Evolutionary conservation across 306 rosid genomes (phyloP).

Genomic region (Prunus armeniaca): DNA sequence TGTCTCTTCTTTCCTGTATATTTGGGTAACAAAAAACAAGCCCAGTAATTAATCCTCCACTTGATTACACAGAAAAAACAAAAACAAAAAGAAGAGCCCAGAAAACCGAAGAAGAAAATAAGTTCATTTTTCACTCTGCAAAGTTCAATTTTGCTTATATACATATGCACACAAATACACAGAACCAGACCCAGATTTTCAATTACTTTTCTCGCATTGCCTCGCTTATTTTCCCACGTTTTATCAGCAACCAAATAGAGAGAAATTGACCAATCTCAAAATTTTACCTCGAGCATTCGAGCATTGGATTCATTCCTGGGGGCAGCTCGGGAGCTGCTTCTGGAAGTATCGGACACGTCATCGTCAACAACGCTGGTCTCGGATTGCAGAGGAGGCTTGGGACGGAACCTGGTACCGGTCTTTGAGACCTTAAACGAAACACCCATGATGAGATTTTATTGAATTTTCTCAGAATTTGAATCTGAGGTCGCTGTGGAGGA

Average conservation of each 20-base stretch:
- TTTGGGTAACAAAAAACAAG: background rate
- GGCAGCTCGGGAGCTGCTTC: constrained; percentile 25
- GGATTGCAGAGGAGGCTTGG: constrained; percentile 35
- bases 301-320: constrained; percentile 18
- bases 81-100: background rate
- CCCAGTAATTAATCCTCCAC: background rate
- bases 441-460: constrained; percentile 31
- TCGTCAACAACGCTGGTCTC: constrained; percentile 19
- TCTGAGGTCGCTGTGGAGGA: constrained; percentile 1
- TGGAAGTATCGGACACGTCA: constrained; percentile 25
- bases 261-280: background rate
- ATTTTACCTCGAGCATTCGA: constrained; percentile 36
- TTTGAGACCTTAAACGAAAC: constrained; percentile 56
- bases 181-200: background rate
- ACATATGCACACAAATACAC: background rate
- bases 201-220: background rate
- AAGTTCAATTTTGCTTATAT: background rate
- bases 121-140: background rate
- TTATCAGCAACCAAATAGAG: constrained; percentile 4
- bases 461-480: background rate
- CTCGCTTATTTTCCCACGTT: background rate
- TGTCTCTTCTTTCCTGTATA: background rate
- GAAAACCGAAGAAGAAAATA: background rate
- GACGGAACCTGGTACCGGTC: constrained; percentile 47
- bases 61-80: background rate